These are phyloP conservation scores for Datura wrightii DNA, from an alignment of 257 asterid species.

Conservation along the genomic window DNA sequence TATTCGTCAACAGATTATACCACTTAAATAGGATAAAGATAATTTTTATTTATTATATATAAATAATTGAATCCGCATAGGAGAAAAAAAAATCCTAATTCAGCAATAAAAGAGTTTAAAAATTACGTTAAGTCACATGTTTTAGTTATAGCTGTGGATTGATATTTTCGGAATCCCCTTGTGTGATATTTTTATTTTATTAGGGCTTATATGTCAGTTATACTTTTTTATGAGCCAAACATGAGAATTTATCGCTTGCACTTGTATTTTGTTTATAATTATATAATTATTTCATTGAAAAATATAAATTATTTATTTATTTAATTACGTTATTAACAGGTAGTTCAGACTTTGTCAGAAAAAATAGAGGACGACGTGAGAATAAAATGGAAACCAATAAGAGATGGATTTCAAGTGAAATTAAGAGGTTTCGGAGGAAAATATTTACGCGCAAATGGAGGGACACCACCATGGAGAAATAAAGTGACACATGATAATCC, in stretches of 20 bases:
- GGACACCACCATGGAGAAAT: conserved; percentile 94
- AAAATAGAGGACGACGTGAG: conserved; percentile 44
- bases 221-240: not conserved
- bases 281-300: not conserved
- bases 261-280: not conserved
- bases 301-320: no score
- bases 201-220: not conserved
- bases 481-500: conserved; percentile 80
- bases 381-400: conserved; percentile 77
- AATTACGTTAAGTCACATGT: not conserved
- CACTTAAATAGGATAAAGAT: not conserved
- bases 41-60: not conserved
- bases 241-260: not conserved
- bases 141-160: not conserved
- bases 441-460: conserved; percentile 87
- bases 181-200: not conserved
- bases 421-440: conserved; percentile 65
- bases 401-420: conserved; percentile 86
- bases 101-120: not conserved
- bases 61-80: not conserved
- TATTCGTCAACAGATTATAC: no score
- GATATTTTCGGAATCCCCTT: not conserved
- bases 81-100: not conserved
- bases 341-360: conserved; percentile 53
- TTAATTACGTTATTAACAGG: not conserved